Evolutionary conservation across 2,329 filamentous ascomycete genomes (phyloP).

Genomic region (Ceratocystis cubensis): DNA sequence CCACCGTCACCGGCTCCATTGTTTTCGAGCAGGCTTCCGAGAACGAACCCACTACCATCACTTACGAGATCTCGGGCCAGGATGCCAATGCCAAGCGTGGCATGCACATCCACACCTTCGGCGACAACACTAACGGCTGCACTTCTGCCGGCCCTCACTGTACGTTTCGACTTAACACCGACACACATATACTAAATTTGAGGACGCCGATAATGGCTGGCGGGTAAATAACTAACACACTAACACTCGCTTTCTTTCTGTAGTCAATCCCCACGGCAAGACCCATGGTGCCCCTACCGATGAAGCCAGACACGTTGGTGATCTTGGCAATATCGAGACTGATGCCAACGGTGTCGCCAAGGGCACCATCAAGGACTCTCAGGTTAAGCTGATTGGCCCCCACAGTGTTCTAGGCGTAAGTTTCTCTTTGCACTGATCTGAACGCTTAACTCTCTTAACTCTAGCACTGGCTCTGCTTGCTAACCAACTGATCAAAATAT

Average conservation of each 20-base stretch:
- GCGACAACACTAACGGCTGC: slow-evolving; percentile 99
- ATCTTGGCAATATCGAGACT: slow-evolving; percentile 94
- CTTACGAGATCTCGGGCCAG: slow-evolving; percentile 85
- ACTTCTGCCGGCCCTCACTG: slow-evolving; percentile 96
- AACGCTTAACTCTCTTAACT: background rate
- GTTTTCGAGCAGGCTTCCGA: slow-evolving; percentile 88
- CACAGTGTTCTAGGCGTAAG: slow-evolving; percentile 86
- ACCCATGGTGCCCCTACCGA: slow-evolving; percentile 79
- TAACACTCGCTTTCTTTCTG: background rate
- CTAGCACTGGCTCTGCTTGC: background rate
- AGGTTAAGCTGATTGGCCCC: slow-evolving; percentile 90
- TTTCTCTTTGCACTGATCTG: slow-evolving; percentile 18
- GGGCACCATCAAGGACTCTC: slow-evolving; percentile 65
- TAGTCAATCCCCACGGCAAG: slow-evolving; percentile 93
- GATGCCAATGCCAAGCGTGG: slow-evolving; percentile 93
- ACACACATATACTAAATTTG: too few relatives aligned
- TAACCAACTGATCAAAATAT: slow-evolving; percentile 22
- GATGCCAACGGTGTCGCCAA: slow-evolving; percentile 83
- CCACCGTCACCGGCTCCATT: slow-evolving; percentile 85
- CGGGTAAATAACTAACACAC: background rate
- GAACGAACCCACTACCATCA: slow-evolving; percentile 68
- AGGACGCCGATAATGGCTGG: background rate
- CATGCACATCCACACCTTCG: slow-evolving; percentile 97
- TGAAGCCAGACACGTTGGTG: slow-evolving; percentile 82
- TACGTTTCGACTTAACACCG: slow-evolving; percentile 37